phyloP scores from a whole-genome alignment of 257 asterid species.

The Fraxinus americana region DNA sequence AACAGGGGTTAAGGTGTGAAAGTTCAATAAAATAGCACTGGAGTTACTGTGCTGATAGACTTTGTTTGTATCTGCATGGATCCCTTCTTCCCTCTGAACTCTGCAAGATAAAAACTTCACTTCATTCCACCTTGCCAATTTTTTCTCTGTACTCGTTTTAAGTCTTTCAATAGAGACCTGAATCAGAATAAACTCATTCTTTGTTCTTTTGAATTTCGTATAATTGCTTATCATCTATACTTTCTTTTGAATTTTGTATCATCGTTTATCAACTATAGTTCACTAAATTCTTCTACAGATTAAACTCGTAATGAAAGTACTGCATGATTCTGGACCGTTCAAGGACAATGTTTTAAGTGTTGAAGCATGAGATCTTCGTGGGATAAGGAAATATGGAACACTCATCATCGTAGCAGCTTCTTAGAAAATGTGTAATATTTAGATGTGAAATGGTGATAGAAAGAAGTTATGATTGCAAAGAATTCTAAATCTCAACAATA shows the following conservation, averaged over 20 bases:
- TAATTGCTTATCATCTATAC: neutral
- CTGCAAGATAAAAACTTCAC: neutral
- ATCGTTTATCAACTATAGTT: neutral
- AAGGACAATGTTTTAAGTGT: constrained; percentile 53
- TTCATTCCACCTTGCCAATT: neutral
- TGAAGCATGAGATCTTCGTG: constrained; percentile 1
- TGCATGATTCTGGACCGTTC: constrained; percentile 83
- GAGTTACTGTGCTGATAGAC: neutral
- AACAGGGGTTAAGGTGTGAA: neutral
- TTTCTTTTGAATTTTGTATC: neutral
- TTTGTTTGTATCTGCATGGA: neutral
- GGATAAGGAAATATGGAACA: neutral
- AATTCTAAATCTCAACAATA: neutral
- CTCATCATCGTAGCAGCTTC: neutral
- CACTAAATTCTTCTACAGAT: constrained; percentile 48
- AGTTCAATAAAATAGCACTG: too few species aligned
- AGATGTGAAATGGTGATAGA: neutral
- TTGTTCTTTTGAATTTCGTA: neutral
- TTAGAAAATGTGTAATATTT: neutral
- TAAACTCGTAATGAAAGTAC: constrained; percentile 65
- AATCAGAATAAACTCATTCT: neutral
- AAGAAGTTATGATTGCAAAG: neutral
- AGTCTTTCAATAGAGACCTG: neutral
- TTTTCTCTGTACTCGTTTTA: neutral
- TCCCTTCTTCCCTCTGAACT: neutral